These are phyloP conservation scores for Tetrahymena malaccensis DNA, from an alignment of 73 alveolate genomes.

Conservation along the genomic window DNA sequence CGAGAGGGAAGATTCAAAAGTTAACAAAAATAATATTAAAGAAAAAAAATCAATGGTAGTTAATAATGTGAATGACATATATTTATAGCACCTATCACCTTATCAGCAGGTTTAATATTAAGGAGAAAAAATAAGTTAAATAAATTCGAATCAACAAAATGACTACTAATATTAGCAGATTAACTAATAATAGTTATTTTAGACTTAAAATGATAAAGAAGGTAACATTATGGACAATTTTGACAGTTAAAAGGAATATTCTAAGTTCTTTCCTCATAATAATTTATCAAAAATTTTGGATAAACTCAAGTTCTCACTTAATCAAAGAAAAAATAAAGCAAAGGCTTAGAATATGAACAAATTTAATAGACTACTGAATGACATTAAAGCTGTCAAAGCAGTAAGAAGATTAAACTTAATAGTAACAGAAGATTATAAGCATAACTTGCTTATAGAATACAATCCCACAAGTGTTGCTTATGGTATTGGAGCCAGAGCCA, in stretches of 20 bases:
- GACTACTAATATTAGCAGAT: neutral
- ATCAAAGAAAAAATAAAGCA: neutral
- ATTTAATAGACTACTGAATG: neutral
- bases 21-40: too few species aligned
- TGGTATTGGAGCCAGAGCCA: neutral
- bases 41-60: neutral
- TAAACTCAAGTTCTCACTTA: neutral
- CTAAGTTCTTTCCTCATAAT: neutral
- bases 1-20: neutral
- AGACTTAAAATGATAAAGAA: neutral
- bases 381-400: neutral
- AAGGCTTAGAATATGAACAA: neutral
- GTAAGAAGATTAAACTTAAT: neutral
- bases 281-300: neutral
- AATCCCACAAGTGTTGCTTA: neutral
- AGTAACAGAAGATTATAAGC: neutral
- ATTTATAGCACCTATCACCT: neutral
- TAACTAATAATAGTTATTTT: neutral
- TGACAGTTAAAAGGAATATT: neutral
- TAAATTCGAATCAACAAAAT: neutral
- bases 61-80: neutral
- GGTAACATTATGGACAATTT: neutral
- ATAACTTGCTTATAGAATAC: neutral
- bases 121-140: neutral
- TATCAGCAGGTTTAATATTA: neutral